phyloP scores from a whole-genome alignment of 1,284 basidiomycete species.

The Naganishia albida region DNA sequence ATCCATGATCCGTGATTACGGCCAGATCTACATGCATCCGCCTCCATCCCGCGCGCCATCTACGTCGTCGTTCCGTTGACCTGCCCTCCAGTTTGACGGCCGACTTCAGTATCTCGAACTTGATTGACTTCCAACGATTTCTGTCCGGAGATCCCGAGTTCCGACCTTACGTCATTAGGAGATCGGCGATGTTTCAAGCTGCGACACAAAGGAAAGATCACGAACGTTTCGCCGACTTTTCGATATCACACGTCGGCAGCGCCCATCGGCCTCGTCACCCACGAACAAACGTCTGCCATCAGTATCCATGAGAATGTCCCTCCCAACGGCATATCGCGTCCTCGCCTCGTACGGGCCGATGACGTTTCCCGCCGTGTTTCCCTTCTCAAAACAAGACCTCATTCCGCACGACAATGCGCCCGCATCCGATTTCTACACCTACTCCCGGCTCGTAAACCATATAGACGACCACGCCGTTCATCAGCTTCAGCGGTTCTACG shows the following conservation, averaged over 20 bases:
- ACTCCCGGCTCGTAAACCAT: conserved; percentile 41
- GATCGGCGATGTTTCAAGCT: conserved; percentile 5
- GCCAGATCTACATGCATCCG: too few species aligned
- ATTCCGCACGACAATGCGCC: conserved; percentile 37
- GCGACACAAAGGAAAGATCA: neutral
- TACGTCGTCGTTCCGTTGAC: too few species aligned
- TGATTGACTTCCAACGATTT: too few species aligned
- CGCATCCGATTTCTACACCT: conserved; percentile 40
- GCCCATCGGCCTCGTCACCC: neutral
- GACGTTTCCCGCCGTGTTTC: conserved; percentile 27
- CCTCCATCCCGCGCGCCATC: too few species aligned
- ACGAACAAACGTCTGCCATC: neutral
- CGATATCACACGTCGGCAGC: neutral
- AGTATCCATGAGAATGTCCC: conserved; percentile 26
- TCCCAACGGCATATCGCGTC: conserved; percentile 13
- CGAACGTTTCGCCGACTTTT: neutral
- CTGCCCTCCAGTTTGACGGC: too few species aligned
- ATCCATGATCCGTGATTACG: too few species aligned
- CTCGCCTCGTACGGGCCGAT: conserved; percentile 22
- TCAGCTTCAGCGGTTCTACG: conserved; percentile 38
- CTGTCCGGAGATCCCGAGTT: too few species aligned
- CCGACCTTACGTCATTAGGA: too few species aligned
- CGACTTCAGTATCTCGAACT: too few species aligned
- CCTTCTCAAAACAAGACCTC: conserved; percentile 38
- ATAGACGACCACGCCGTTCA: conserved; percentile 40